Evolutionary conservation across 768 basidiomycete species (phyloP).

Genomic region (Leucocoprinus leucothites): DNA sequence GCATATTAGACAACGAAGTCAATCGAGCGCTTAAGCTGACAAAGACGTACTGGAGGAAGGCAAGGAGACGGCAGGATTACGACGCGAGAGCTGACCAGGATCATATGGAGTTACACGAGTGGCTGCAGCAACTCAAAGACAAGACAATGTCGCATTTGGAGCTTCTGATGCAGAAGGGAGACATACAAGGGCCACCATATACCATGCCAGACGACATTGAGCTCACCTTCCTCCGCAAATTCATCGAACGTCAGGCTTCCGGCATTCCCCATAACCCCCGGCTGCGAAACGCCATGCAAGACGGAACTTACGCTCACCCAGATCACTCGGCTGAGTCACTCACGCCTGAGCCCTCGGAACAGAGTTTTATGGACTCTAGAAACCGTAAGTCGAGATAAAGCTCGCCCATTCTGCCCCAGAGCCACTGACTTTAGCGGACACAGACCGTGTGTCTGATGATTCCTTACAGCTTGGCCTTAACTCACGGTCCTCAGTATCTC

Average conservation of each 20-base stretch:
- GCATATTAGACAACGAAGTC: constrained; percentile 73
- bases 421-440: neutral
- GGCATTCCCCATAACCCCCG: constrained; percentile 79
- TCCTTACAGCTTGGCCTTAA: constrained; percentile 18
- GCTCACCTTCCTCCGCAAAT: constrained; percentile 74
- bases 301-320: constrained; percentile 34
- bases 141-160: constrained; percentile 88
- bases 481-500: constrained; percentile 49
- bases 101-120: constrained; percentile 87
- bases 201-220: constrained; percentile 78
- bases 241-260: constrained; percentile 76
- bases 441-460: constrained; percentile 36
- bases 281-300: constrained; percentile 48
- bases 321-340: constrained; percentile 45
- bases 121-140: constrained; percentile 85
- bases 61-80: constrained; percentile 79
- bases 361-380: constrained; percentile 36
- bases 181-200: constrained; percentile 82
- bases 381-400: constrained; percentile 26
- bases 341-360: constrained; percentile 47
- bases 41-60: constrained; percentile 84
- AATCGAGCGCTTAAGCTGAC: constrained; percentile 79
- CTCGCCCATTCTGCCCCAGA: neutral
- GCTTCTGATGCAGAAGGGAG: constrained; percentile 84
- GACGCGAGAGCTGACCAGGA: constrained; percentile 84